Evolutionary conservation across 352 stramenopile species (phyloP).

Genomic region (Phytophthora constricta): DNA sequence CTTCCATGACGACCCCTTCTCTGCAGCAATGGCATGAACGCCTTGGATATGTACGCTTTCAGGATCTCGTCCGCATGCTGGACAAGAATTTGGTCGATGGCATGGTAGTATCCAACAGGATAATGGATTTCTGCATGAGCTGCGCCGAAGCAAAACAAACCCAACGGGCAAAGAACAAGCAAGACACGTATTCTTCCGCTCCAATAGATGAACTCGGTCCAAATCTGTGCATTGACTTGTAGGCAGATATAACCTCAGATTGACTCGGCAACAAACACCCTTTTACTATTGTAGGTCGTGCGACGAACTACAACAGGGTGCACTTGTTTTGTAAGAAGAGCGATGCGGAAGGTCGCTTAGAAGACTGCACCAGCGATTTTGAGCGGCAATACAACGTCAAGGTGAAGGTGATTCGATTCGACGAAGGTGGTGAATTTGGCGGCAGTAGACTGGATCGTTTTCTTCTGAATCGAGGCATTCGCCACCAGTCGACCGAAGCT

Average conservation of each 20-base stretch:
- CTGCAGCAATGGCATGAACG: neutral
- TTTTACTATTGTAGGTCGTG: neutral
- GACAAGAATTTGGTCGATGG: neutral
- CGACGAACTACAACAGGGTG: neutral
- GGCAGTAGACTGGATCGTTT: too few species aligned
- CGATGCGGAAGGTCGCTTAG: neutral
- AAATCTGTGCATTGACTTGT: neutral
- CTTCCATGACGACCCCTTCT: neutral
- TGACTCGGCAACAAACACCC: neutral
- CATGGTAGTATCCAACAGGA: neutral
- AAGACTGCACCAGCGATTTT: neutral
- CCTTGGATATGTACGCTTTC: neutral
- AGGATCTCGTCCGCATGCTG: neutral
- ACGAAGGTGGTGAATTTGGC: conserved; percentile 9
- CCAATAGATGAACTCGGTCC: neutral
- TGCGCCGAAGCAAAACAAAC: neutral
- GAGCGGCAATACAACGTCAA: neutral
- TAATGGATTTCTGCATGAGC: neutral
- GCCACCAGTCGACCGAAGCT: neutral
- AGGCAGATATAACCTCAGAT: neutral
- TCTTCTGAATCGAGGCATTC: neutral
- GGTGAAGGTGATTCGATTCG: neutral
- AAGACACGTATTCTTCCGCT: neutral
- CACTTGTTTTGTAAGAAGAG: neutral
- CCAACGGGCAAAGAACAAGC: neutral